phyloP scores from a whole-genome alignment of 2,329 filamentous ascomycete species.

The Coniochaeta sp. region DNA sequence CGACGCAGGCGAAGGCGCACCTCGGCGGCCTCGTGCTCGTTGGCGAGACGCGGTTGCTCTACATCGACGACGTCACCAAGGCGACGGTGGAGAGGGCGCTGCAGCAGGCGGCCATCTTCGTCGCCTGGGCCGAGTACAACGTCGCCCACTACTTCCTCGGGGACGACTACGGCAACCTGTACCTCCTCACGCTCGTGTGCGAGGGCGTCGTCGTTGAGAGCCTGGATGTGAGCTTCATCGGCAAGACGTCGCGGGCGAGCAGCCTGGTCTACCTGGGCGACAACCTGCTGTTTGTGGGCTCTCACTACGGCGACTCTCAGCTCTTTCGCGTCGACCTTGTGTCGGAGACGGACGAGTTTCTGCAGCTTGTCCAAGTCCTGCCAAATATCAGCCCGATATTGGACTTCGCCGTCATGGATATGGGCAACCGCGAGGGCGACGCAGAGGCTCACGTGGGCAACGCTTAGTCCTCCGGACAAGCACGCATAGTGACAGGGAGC shows the following conservation, averaged over 20 bases:
- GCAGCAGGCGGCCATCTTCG: conserved; percentile 73
- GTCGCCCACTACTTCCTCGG: conserved; percentile 77
- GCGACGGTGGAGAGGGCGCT: conserved; percentile 58
- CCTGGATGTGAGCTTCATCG: conserved; percentile 63
- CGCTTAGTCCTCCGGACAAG: conserved; percentile 91
- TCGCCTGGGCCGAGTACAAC: conserved; percentile 85
- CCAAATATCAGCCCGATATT: conserved; percentile 83
- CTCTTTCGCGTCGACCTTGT: conserved; percentile 60
- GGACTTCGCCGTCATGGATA: conserved; percentile 94
- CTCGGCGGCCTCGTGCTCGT: conserved; percentile 66
- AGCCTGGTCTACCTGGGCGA: conserved; percentile 70
- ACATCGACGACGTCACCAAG: conserved; percentile 73
- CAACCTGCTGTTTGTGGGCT: conserved; percentile 75
- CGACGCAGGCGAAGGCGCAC: conserved; percentile 45
- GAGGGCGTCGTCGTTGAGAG: conserved; percentile 59
- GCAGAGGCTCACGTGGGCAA: conserved; percentile 62
- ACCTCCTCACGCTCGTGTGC: conserved; percentile 73
- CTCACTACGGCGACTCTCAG: conserved; percentile 88
- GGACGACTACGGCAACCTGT: conserved; percentile 83
- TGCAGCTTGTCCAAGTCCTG: conserved; percentile 67
- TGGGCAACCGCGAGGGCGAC: conserved; percentile 70
- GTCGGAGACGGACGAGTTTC: conserved; percentile 21
- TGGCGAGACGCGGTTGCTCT: conserved; percentile 74
- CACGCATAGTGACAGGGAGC: conserved; percentile 85
- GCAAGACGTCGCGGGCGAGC: conserved; percentile 65